These are phyloP conservation scores for Phoenix roebelenii DNA, from an alignment of 176 grass and related monocot genomes.

Conservation along the genomic window DNA sequence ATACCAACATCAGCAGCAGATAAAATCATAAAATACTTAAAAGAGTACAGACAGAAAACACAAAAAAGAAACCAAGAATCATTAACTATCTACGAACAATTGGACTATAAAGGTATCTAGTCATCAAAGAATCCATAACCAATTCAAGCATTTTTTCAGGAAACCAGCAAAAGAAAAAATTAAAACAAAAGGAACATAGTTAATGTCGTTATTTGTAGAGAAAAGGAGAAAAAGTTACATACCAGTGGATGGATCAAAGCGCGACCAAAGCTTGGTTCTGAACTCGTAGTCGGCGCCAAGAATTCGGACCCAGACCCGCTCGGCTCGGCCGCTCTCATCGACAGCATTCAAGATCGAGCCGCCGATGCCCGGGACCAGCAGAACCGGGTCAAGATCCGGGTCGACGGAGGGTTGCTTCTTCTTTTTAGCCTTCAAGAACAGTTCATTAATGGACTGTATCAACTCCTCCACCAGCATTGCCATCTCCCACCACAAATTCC, in stretches of 20 bases:
- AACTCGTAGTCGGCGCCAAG: slow-evolving; percentile 79
- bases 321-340: slow-evolving; percentile 62
- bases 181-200: too few relatives aligned
- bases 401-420: slow-evolving; percentile 45
- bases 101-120: too few relatives aligned
- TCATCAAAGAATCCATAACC: too few relatives aligned
- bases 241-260: slow-evolving; percentile 78
- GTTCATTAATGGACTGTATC: slow-evolving; percentile 61
- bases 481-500: slow-evolving; percentile 21
- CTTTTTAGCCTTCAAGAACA: slow-evolving; percentile 47
- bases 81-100: too few relatives aligned
- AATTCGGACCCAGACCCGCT: slow-evolving; percentile 88
- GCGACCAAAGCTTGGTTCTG: slow-evolving; percentile 66
- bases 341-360: slow-evolving; percentile 70
- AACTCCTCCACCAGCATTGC: slow-evolving; percentile 48
- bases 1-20: too few relatives aligned
- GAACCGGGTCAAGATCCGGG: slow-evolving; percentile 67
- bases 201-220: too few relatives aligned
- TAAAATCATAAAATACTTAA: too few relatives aligned
- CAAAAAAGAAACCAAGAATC: too few relatives aligned
- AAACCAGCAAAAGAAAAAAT: too few relatives aligned
- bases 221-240: background rate
- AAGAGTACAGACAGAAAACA: too few relatives aligned
- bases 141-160: too few relatives aligned
- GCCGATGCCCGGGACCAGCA: slow-evolving; percentile 76